Evolutionary conservation across 352 stramenopile genomes (phyloP), one percentile per base, ranked within the genome.

Genomic region (Phytophthora quininea): DNA sequence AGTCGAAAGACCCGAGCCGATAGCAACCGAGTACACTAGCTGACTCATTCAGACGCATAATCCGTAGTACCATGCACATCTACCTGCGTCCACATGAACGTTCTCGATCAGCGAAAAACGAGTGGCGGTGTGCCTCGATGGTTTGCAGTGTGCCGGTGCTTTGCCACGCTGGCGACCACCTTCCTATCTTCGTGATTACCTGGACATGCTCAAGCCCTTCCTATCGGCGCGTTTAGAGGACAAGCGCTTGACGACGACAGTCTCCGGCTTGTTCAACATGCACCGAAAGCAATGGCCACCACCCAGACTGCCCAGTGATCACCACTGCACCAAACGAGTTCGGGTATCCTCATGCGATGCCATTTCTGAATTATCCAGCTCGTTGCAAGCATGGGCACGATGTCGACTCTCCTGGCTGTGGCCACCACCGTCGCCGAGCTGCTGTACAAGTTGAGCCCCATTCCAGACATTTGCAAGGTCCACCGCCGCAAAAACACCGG

Each of bases 401-500:
- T 27, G 45, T 53, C 66, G 58, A 63, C 52, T 10, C 45, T 76
- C 4, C 27, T 76, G 32, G 64, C 64, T 58, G 59, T 58, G 24
- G 11, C 64, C 1, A 73, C 69, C 19, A 62, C 58, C 4, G 37
- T 69, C 19, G 56, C 53, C 27, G 64, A 71, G 15, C 63, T 70
- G 11, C 43, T 68, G 1, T 48, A 71, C 38, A 56, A 57, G 2
- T 51, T 77, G 33, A 74, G 69, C 33, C 60, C 69, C 40, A 46
- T 54, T 29, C 51, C 60, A 4, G 65, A 73, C 60, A 77, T 74
- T 3, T 71, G 68, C 65, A 64, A 58, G 24, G 59, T 73, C 27
- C 56, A 77, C 53, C 55, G 56, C 32, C 50, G 66, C 37, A 64
- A 71, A 65, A 64, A 32, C 40, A 77, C 64, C 19, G 69, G 69